Base-by-base conservation (phyloP, 1,139 yeast genomes). In the Magnusiomyces ingens region DNA sequence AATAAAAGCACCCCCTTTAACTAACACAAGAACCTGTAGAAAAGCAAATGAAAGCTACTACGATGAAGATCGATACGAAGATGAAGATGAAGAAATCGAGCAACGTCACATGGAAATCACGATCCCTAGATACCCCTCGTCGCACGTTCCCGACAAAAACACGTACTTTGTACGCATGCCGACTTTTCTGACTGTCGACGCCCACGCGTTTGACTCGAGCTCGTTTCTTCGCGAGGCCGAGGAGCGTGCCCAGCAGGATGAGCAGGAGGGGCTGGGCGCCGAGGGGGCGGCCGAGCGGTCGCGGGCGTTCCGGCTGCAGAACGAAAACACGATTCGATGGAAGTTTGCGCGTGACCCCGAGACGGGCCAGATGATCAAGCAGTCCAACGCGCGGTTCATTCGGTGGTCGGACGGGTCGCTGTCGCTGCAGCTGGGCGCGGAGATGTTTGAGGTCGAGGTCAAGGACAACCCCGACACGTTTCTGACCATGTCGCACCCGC, bases 321-420 rank as follows among this genome's bases (percentile, higher is more conserved):
- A 85, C 59, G 90, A 86, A 64, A 89, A 89, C 66, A 89, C 96
- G 0, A 75, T 93, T 41, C 79, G 98, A 64, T 93, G 99, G 99
- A 81, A 95, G 70, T 90, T 91, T 67, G 84, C 89, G 32, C 72
- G 79, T 51, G 81, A 79, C 48, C 80, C 79, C 46, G 36, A 45
- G 13, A 45, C 48, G 3, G 48, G 48, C 10, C 3, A 10, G 11
- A 17, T 48, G 55, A 62, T 65, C 62, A 87, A 87, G 63, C 95
- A 90, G 67, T 85, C 95, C 5, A 93, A 93, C 65, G 84, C 97
- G 2, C 90, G 93, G 65, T 83, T 91, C 55, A 79, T 93, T 35
- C 85, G 87, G 67, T 93, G 99, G 99, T 85, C 86, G 55, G 98
- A 93, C 69, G 99, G 99, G 0, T 76, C 87, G 3, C 70, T 84